Evolutionary conservation across 148 eudicot genomes (phyloP), one percentile per base, ranked within the genome.

Genomic region (Mesembryanthemum crystallinum): DNA sequence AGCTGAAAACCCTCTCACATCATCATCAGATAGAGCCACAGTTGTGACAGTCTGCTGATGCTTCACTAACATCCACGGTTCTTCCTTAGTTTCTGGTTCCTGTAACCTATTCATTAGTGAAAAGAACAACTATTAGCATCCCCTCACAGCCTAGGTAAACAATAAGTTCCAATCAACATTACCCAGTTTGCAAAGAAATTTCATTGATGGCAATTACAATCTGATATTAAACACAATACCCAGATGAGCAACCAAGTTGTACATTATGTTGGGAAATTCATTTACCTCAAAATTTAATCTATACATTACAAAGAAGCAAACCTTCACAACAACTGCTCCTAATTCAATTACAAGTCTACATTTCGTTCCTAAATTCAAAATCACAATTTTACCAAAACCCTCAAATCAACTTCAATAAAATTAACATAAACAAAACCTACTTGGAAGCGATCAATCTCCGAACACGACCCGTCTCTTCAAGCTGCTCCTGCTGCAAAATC

Each of bases 31-130:
- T 59, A 96, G 74, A 82, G 87, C 86, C 29, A 96, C 90, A 76
- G 92, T 86, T 65, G 92, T 92, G 58, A 92, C 99, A 72, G 98
- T 74, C 67, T 92, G 97, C 62, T 94, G 78, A 77, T 96, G 94
- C 80, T 92, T 96, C 69, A 86, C 88, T 71, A 92, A 24, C 45
- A 81, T 51, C 29, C 77, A 86, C 25, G 87, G 86, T 67, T 85
- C 90, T 42, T 84, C 89, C 6, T 76, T 64, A 58, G 67, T 58
- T 79, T 90, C 89, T 68, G 91, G 92, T 65, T 75, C 82, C 79
- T 91, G 89, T 64, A 92, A 85, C 91, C 99, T 94, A 77, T 47
- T 28, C 67, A 78, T 10, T 5, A 21, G 68, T 62, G 23, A 37
- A 28, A 73, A 45, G 27, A 21, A 32, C 14, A 21, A 32, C 14